phyloP scores from a whole-genome alignment of 2,329 filamentous ascomycete species.

The Epichloe coenophiala region DNA sequence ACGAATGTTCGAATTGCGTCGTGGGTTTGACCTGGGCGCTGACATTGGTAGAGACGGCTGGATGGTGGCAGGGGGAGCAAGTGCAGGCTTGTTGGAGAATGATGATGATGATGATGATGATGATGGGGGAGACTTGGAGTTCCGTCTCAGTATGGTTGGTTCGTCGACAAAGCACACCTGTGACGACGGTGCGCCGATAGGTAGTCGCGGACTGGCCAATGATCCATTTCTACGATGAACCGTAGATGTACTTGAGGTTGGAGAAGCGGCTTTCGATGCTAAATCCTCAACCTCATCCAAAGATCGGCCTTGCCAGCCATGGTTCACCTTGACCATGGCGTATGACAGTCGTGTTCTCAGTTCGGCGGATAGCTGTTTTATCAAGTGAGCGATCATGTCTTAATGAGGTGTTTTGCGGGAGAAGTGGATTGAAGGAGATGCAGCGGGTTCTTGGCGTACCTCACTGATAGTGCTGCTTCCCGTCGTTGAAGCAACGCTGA shows the following conservation, averaged over 20 bases:
- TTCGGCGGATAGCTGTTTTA: constrained; percentile 55
- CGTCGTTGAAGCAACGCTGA: constrained; percentile 44
- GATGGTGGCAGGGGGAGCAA: constrained; percentile 44
- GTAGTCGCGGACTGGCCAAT: constrained; percentile 41
- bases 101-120: constrained; percentile 15
- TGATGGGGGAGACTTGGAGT: constrained; percentile 22
- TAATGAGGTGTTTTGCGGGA: background rate
- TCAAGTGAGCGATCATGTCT: constrained; percentile 8
- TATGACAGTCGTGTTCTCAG: constrained; percentile 78
- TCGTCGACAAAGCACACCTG: constrained; percentile 15
- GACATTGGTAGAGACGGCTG: constrained; percentile 30
- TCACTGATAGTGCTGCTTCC: constrained; percentile 65
- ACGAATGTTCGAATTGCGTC: constrained; percentile 36
- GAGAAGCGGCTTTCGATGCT: constrained; percentile 54
- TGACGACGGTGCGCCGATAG: constrained; percentile 19
- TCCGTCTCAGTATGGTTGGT: constrained; percentile 10
- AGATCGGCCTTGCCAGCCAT: constrained; percentile 71
- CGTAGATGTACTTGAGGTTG: constrained; percentile 44
- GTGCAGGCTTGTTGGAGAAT: constrained; percentile 21
- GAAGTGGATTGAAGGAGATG: background rate
- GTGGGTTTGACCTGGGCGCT: constrained; percentile 24
- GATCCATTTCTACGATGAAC: constrained; percentile 35
- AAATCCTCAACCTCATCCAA: constrained; percentile 67
- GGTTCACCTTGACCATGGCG: constrained; percentile 84
- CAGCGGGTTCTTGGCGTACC: constrained; percentile 31